Percentiles rank a stretch among this genome's conserved stretches.
Evolutionary conservation across 2,329 filamentous ascomycete genomes (phyloP).

Genomic region (Nemania diffusa): DNA sequence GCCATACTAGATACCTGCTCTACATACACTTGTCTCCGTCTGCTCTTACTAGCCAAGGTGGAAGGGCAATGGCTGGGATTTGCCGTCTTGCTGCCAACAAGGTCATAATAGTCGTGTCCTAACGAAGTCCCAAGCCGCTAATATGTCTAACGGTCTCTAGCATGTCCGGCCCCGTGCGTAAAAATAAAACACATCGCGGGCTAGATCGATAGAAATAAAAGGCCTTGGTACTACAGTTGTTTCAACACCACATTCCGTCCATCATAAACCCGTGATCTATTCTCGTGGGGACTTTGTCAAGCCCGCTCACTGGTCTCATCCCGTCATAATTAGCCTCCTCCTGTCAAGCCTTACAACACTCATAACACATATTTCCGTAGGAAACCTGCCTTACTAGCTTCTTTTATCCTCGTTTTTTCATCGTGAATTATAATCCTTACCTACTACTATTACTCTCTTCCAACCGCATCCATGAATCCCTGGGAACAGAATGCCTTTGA

Average conservation of each 20-base stretch:
- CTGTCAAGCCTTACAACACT: neutral
- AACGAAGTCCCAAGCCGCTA: slow-evolving; percentile 14
- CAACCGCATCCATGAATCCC: slow-evolving; percentile 31
- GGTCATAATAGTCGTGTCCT: neutral
- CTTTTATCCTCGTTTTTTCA: neutral
- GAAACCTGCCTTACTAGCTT: neutral
- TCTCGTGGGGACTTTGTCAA: neutral
- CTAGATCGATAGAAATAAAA: neutral
- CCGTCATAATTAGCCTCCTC: slow-evolving; percentile 7
- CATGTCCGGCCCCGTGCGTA: neutral
- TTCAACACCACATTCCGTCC: neutral
- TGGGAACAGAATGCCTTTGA: slow-evolving; percentile 36
- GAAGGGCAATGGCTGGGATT: slow-evolving; percentile 5
- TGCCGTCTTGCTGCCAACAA: neutral
- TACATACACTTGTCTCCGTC: slow-evolving; percentile 3
- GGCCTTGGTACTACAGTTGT: slow-evolving; percentile 4
- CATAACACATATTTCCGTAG: neutral
- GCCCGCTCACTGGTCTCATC: neutral
- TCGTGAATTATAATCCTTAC: slow-evolving; percentile 5
- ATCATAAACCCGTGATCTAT: neutral
- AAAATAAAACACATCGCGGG: slow-evolving; percentile 11
- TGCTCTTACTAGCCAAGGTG: neutral
- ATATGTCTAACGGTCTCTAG: neutral
- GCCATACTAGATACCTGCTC: neutral
- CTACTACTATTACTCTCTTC: slow-evolving; percentile 1